A percentile compares a stretch with the other conserved stretches of the same genome.
Conservation (phyloP, 768 basidiomycete species). For the Naganishia friedmannii region DNA sequence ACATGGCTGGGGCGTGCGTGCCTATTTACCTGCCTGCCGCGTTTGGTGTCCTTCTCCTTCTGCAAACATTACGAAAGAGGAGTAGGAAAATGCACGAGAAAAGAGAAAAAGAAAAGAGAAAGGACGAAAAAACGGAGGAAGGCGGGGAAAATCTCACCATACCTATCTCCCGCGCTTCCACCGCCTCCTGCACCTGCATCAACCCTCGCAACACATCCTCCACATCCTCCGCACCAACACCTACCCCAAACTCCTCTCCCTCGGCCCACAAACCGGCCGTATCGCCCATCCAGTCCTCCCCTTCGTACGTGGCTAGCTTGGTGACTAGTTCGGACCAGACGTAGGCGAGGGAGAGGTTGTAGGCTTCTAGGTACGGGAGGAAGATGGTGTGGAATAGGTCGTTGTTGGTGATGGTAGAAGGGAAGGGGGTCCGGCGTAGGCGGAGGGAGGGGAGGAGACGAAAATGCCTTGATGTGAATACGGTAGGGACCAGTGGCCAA, state of each 20-base stretch:
- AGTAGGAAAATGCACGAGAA: neutral
- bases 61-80: too few species aligned
- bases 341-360: constrained; percentile 70
- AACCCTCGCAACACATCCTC: neutral
- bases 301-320: constrained; percentile 69
- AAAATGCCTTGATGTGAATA: constrained; percentile 73
- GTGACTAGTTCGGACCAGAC: constrained; percentile 69
- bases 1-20: too few species aligned
- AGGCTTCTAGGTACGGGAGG: constrained; percentile 8
- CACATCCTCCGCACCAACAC: neutral
- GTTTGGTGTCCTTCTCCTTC: too few species aligned
- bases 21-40: too few species aligned
- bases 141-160: neutral
- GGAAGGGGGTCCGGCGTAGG: too few species aligned
- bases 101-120: neutral
- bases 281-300: constrained; percentile 36
- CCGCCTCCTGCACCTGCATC: neutral
- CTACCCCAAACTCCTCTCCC: constrained; percentile 32
- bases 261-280: constrained; percentile 28
- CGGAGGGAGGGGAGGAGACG: constrained; percentile 55
- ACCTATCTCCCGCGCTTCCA: neutral
- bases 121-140: neutral
- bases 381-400: constrained; percentile 55
- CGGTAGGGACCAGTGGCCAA: constrained; percentile 77
- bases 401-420: neutral